Evolutionary conservation across 164 flowering plant species (phyloP).

Genomic region (Tinospora cordifolia): DNA sequence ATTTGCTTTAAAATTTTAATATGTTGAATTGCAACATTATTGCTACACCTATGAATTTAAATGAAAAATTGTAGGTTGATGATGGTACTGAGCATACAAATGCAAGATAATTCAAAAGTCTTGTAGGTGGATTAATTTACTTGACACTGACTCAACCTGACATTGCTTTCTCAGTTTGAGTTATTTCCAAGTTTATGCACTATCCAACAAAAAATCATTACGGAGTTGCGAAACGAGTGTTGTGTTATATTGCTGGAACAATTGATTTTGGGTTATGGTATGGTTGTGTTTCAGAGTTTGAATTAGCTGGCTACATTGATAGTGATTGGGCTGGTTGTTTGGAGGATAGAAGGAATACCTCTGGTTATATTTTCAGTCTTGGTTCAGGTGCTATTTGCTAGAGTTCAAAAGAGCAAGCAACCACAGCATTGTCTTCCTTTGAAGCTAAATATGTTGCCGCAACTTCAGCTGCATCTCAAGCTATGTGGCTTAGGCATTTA

Average conservation of each 20-base stretch:
- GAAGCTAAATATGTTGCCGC: constrained; percentile 19
- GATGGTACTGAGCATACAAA: too few relatives aligned
- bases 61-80: not conserved
- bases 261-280: constrained; percentile 4
- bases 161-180: constrained; percentile 3
- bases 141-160: constrained; percentile 5
- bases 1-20: constrained; percentile 5
- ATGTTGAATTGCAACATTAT: constrained; percentile 2
- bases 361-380: not conserved
- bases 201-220: constrained; percentile 11
- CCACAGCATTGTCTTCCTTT: not conserved
- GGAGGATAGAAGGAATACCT: constrained; percentile 18
- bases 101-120: not conserved
- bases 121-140: constrained; percentile 10
- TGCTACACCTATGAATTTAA: not conserved
- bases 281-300: not conserved
- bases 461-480: constrained; percentile 10
- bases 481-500: constrained; percentile 16
- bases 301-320: not conserved
- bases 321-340: not conserved
- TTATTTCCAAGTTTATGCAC: constrained; percentile 12
- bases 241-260: constrained; percentile 5
- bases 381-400: constrained; percentile 15
- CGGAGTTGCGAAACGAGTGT: constrained; percentile 7
- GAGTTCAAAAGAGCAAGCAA: constrained; percentile 21